Percentiles rank a stretch among this genome's conserved stretches.
Conservation (phyloP, 192 early-diverging fungal genomes). For the Entomortierella lignicola region DNA sequence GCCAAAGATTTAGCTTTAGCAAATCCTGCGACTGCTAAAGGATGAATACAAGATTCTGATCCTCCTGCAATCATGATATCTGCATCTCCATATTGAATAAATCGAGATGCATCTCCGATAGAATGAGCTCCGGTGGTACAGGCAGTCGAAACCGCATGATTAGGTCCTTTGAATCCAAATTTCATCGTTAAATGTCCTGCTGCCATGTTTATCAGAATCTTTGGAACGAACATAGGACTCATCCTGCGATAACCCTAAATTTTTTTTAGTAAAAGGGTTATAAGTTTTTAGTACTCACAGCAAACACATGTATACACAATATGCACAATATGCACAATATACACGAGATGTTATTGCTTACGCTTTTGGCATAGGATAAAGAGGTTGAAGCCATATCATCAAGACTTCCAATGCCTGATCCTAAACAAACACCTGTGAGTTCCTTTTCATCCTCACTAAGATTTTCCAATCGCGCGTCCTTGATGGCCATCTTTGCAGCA, state of each 20-base stretch:
- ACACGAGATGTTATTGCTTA: conserved; percentile 22
- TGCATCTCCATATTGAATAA: conserved; percentile 92
- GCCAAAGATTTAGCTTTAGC: conserved; percentile 85
- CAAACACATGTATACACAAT: no score
- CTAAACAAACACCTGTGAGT: conserved; percentile 92
- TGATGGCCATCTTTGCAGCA: conserved; percentile 86
- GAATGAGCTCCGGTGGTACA: conserved; percentile 97
- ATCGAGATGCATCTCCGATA: conserved; percentile 93
- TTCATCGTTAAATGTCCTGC: conserved; percentile 93
- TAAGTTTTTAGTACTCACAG: no score
- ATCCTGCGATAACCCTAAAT: conserved; percentile 78
- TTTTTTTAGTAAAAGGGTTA: no score
- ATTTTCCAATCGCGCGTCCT: conserved; percentile 81
- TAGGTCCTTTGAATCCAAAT: conserved; percentile 88
- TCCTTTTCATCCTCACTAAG: conserved; percentile 66
- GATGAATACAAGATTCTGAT: conserved; percentile 86
- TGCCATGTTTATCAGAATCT: conserved; percentile 93
- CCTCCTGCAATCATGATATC: conserved; percentile 97
- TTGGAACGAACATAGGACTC: conserved; percentile 92
- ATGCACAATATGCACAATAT: background rate
- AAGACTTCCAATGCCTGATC: conserved; percentile 92
- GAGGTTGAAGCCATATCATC: conserved; percentile 81
- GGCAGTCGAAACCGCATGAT: conserved; percentile 92
- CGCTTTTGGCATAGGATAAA: conserved; percentile 62
- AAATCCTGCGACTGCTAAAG: conserved; percentile 92